Conservation (phyloP, 2,329 filamentous ascomycete species). For the Tolypocladium nubicola region DNA sequence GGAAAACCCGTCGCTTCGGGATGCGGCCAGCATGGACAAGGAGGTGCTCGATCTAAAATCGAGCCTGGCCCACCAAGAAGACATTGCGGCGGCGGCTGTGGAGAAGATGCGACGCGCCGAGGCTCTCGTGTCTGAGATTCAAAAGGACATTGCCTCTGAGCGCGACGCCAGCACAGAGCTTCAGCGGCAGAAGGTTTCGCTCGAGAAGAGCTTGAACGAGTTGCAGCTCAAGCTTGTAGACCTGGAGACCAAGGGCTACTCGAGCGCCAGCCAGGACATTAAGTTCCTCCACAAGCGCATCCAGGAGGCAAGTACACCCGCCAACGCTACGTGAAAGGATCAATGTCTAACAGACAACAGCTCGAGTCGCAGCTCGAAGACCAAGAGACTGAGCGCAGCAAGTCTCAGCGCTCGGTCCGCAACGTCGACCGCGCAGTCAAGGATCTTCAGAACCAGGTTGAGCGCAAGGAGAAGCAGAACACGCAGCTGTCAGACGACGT, state of each 20-base stretch:
- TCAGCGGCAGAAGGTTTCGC: conserved; percentile 77
- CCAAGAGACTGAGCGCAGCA: conserved; percentile 67
- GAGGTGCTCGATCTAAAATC: conserved; percentile 86
- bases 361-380: conserved; percentile 80
- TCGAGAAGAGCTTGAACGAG: conserved; percentile 88
- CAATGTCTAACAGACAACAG: conserved; percentile 33
- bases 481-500: conserved; percentile 74
- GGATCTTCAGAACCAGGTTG: conserved; percentile 84
- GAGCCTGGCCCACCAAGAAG: conserved; percentile 81
- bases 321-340: not conserved
- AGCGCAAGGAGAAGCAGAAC: conserved; percentile 85
- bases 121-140: conserved; percentile 74
- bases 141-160: conserved; percentile 83
- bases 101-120: conserved; percentile 97
- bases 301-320: conserved; percentile 65
- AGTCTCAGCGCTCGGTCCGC: conserved; percentile 77
- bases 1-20: conserved; percentile 78
- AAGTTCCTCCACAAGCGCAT: conserved; percentile 90
- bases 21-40: conserved; percentile 79
- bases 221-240: conserved; percentile 83
- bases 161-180: conserved; percentile 72
- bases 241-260: conserved; percentile 94
- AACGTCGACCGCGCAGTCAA: conserved; percentile 92
- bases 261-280: conserved; percentile 86
- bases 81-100: conserved; percentile 81